These are phyloP conservation scores for Candida anutae DNA, from an alignment of 1,139 yeast genomes.

Conservation along the genomic window DNA sequence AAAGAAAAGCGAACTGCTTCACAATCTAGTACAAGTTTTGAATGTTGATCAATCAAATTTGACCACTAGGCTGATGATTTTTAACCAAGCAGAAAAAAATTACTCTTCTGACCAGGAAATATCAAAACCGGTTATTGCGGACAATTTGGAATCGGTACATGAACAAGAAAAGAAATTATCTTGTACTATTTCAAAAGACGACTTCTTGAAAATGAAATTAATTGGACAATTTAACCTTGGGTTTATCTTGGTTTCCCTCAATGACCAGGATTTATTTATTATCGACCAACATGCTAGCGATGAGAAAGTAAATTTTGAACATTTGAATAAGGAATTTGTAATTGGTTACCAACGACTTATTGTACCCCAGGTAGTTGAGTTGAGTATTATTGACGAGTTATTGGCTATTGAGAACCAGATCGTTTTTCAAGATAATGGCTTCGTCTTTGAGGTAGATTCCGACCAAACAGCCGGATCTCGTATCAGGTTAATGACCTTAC, in stretches of 20 bases:
- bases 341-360: constrained; percentile 62
- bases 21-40: constrained; percentile 4
- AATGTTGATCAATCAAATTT: background rate
- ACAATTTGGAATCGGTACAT: constrained; percentile 16
- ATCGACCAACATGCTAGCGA: constrained; percentile 98
- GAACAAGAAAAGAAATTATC: constrained; percentile 50
- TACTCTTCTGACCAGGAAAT: background rate
- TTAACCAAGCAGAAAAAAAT: background rate
- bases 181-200: constrained; percentile 50
- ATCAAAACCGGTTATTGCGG: constrained; percentile 7
- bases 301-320: constrained; percentile 86
- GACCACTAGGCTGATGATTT: background rate
- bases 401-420: constrained; percentile 51
- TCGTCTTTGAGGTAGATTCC: constrained; percentile 41
- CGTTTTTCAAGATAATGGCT: constrained; percentile 69
- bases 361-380: constrained; percentile 51
- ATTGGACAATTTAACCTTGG: constrained; percentile 94
- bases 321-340: constrained; percentile 43
- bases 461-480: constrained; percentile 47
- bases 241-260: constrained; percentile 61
- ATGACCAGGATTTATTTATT: constrained; percentile 56
- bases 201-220: constrained; percentile 63
- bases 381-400: constrained; percentile 74
- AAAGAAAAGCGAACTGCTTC: constrained; percentile 6
- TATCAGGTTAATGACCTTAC: constrained; percentile 54